Conservation (phyloP, 257 asterid genomes). For the Nicotiana tabacum region DNA sequence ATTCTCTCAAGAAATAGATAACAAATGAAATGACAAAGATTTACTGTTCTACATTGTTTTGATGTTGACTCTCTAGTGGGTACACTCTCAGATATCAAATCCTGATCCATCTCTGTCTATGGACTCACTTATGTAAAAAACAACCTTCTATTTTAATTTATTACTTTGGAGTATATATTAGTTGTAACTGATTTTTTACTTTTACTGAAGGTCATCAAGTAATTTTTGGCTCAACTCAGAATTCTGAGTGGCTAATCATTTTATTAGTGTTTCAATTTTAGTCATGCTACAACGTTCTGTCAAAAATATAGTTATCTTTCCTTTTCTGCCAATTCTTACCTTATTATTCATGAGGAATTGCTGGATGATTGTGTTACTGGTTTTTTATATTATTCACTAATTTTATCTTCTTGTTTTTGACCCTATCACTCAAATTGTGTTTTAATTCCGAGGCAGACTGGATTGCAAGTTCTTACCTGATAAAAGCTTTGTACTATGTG, state of each 20-base stretch:
- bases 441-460: not conserved
- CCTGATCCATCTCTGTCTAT: not conserved
- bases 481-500: not conserved
- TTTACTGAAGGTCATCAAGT: conserved; percentile 1
- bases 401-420: not conserved
- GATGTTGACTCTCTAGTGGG: not conserved
- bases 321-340: not conserved
- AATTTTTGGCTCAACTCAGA: not conserved
- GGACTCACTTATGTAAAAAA: not conserved
- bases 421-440: not conserved
- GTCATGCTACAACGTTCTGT: not conserved
- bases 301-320: not conserved
- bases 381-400: not conserved
- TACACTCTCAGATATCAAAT: not conserved
- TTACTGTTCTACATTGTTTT: not conserved
- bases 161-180: not conserved
- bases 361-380: not conserved
- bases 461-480: not conserved
- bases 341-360: not conserved
- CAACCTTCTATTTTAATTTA: not conserved
- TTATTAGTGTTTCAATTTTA: not conserved
- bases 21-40: not conserved
- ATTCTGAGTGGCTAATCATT: not conserved
- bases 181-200: not conserved
- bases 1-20: not conserved